Percentiles rank a stretch among this genome's conserved stretches.
Conservation (phyloP, 208 protist species). For the Leishmania gerbilli region DNA sequence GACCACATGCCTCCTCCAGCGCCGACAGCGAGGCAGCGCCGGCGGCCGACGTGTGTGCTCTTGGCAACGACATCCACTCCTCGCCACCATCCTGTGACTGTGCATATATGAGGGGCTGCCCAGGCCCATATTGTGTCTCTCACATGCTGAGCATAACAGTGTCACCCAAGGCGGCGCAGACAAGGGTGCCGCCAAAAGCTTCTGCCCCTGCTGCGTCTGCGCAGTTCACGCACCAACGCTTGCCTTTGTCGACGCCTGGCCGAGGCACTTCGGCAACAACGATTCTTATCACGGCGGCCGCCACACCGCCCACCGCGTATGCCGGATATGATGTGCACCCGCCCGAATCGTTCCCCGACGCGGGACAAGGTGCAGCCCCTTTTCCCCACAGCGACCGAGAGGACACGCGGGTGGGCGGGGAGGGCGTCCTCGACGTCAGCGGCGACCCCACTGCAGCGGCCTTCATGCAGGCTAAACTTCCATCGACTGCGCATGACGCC, state of each 20-base stretch:
- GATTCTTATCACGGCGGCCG: neutral
- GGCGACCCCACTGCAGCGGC: neutral
- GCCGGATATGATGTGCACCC: neutral
- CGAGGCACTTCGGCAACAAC: neutral
- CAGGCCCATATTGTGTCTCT: neutral
- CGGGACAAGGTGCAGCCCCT: neutral
- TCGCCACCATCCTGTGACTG: neutral
- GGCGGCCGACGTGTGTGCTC: neutral
- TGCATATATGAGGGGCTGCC: constrained; percentile 2
- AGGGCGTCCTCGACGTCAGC: neutral
- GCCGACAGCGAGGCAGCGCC: neutral
- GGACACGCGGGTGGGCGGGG: neutral
- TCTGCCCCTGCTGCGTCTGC: neutral
- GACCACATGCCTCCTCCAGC: neutral
- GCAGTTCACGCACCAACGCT: neutral
- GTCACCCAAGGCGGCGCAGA: neutral
- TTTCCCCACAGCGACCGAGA: neutral
- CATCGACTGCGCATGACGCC: neutral
- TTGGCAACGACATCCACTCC: neutral
- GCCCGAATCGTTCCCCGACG: neutral
- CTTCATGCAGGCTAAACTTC: neutral
- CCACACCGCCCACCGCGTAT: neutral
- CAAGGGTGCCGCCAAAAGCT: neutral
- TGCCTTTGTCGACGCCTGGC: neutral
- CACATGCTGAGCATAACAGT: constrained; percentile 8